phyloP scores from a whole-genome alignment of 306 rosid species.

The Albizia julibrissin region DNA sequence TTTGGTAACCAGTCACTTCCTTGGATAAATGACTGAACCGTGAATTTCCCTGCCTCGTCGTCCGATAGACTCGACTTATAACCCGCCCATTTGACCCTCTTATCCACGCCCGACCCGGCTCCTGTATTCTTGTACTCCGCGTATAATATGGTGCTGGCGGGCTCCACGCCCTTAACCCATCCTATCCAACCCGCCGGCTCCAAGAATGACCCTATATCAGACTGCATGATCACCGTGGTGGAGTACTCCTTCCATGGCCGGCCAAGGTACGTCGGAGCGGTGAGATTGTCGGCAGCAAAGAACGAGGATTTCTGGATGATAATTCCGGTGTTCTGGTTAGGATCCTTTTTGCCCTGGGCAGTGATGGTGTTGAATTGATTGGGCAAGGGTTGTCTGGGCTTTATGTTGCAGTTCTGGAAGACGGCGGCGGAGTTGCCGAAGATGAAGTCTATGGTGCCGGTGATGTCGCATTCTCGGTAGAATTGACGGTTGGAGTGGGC shows the following conservation, averaged over 20 bases:
- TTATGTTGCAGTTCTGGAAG: slow-evolving; percentile 56
- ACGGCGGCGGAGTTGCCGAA: slow-evolving; percentile 69
- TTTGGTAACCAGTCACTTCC: slow-evolving; percentile 57
- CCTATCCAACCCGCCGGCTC: slow-evolving; percentile 55
- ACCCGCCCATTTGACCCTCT: slow-evolving; percentile 60
- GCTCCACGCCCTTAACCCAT: slow-evolving; percentile 50
- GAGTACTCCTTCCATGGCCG: slow-evolving; percentile 70
- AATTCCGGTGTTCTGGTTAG: slow-evolving; percentile 63
- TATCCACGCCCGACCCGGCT: slow-evolving; percentile 40
- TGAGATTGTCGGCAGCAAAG: slow-evolving; percentile 31
- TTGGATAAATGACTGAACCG: slow-evolving; percentile 50
- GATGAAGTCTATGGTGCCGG: slow-evolving; percentile 69
- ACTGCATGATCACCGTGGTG: slow-evolving; percentile 57
- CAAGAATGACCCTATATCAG: slow-evolving; percentile 45
- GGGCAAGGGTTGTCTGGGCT: slow-evolving; percentile 54
- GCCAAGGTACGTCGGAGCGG: slow-evolving; percentile 55
- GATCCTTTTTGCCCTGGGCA: slow-evolving; percentile 66
- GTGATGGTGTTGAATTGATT: slow-evolving; percentile 78
- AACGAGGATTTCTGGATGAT: slow-evolving; percentile 55
- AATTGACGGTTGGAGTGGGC: slow-evolving; percentile 72
- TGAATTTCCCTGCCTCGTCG: slow-evolving; percentile 46
- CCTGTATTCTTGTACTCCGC: slow-evolving; percentile 58
- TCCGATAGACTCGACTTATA: slow-evolving; percentile 42
- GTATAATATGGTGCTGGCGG: slow-evolving; percentile 52
- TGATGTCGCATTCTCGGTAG: slow-evolving; percentile 61